Conservation (phyloP, 2,329 filamentous ascomycete genomes). For the Colletotrichum spinosum region DNA sequence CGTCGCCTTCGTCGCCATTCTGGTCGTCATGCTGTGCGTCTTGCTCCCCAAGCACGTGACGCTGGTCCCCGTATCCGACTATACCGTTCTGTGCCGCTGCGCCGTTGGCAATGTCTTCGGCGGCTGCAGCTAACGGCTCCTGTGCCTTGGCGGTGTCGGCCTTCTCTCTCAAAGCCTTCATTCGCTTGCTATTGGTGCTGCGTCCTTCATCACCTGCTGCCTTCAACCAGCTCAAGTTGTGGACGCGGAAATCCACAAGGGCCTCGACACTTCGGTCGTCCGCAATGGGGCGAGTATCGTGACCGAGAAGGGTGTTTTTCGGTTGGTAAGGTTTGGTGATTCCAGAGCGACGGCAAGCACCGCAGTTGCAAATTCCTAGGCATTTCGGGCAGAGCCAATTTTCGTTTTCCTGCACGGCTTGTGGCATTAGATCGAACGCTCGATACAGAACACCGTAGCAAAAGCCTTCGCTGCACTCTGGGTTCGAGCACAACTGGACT, state of each 20-base stretch:
- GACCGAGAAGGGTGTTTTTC: slow-evolving; percentile 87
- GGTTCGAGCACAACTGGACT: slow-evolving; percentile 80
- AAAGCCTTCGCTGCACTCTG: slow-evolving; percentile 79
- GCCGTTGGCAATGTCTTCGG: slow-evolving; percentile 41
- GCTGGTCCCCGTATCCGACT: slow-evolving; percentile 49
- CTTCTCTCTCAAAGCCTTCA: slow-evolving; percentile 67
- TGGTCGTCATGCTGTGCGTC: slow-evolving; percentile 30
- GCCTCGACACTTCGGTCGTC: slow-evolving; percentile 92
- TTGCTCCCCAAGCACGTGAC: slow-evolving; percentile 46
- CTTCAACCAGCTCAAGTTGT: slow-evolving; percentile 87
- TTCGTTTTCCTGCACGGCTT: slow-evolving; percentile 81
- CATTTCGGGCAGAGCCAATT: slow-evolving; percentile 93
- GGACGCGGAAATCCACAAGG: slow-evolving; percentile 89
- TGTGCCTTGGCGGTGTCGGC: slow-evolving; percentile 69
- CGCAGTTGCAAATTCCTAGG: slow-evolving; percentile 87
- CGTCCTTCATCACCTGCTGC: slow-evolving; percentile 68
- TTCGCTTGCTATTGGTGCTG: slow-evolving; percentile 67
- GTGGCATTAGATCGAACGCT: slow-evolving; percentile 90
- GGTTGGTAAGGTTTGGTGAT: slow-evolving; percentile 86
- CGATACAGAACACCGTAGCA: slow-evolving; percentile 95
- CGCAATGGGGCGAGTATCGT: slow-evolving; percentile 90
- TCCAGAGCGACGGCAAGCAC: slow-evolving; percentile 74
- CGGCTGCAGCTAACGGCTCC: slow-evolving; percentile 45
- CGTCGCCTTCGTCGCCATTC: slow-evolving; percentile 19
- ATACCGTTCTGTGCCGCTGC: background rate